Base-by-base conservation (phyloP, 116 monocot species). In the Papilionanthe hybrid region DNA sequence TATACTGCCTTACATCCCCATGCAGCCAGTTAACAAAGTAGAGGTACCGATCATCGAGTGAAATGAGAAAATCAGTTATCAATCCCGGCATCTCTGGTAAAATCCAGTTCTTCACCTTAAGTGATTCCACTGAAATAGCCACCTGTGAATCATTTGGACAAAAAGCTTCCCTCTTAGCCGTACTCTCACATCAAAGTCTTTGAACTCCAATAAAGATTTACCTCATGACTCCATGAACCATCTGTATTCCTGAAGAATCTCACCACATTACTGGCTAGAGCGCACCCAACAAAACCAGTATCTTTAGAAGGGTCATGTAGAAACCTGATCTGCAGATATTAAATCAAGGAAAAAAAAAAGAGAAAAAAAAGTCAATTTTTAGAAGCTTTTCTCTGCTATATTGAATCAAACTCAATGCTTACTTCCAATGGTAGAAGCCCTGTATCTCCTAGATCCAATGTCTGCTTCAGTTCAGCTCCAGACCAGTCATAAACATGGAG, bases 11-110 rank as follows among this genome's bases (percentile, higher is more conserved):
- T 7, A 96, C 83, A 78, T 96, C 96, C 0, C 96, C 96, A 76
- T 96, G 96, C 0, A 96, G 85, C 96, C 96, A 96, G 60, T 96
- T 96, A 25, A 91, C 90, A 78, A 96, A 96, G 84, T 96, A 96
- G 55, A 96, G 83, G 79, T 74, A 96, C 20, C 91, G 92, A 18
- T 96, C 96, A 66, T 96, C 96, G 1, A 96, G 92, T 20, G 96
- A 96, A 49, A 96, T 87, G 3, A 96, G 89, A 17, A 96, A 96
- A 76, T 96, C 94, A 25, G 94, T 96, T 77, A 96, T 94, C 72
- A 96, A 72, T 50, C 96, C 94, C 7, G 96, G 96, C 96, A 96
- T 96, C 83, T 96, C 90, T 12, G 94, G 96, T 0, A 96, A 87
- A 79, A 96, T 93, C 96, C 96, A 96, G 88, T 92, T 96, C 78